phyloP scores from a whole-genome alignment of 208 protist genomes.

The Balamuthia mandrillaris region DNA sequence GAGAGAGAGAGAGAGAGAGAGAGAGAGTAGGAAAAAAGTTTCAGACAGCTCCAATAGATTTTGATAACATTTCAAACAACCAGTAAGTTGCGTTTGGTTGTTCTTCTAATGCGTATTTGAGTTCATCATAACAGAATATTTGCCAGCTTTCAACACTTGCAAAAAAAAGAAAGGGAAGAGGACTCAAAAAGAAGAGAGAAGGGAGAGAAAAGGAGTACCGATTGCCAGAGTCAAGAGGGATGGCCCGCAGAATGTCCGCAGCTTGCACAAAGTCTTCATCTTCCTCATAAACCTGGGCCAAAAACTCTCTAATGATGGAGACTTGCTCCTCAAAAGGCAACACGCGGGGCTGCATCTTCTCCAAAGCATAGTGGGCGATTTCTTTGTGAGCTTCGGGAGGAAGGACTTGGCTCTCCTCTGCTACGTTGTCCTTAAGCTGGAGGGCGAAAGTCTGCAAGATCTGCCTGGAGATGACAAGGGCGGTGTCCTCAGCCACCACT shows the following conservation, averaged over 20 bases:
- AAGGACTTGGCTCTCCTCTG: too few relatives aligned
- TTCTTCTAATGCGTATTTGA: too few relatives aligned
- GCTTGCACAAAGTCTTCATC: conserved; percentile 54
- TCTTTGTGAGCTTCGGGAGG: conserved; percentile 39
- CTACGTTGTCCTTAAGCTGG: conserved; percentile 1
- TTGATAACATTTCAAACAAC: too few relatives aligned
- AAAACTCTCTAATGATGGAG: conserved; percentile 43
- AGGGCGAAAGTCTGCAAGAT: conserved; percentile 26
- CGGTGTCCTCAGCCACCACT: conserved; percentile 21
- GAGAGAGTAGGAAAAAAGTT: too few relatives aligned
- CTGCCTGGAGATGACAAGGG: conserved; percentile 28
- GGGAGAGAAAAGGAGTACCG: not conserved
- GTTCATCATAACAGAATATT: too few relatives aligned
- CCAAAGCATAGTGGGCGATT: conserved; percentile 33
- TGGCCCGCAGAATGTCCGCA: conserved; percentile 39
- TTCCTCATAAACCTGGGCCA: conserved; percentile 50
- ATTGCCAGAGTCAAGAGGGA: conserved; percentile 56
- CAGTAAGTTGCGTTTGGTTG: too few relatives aligned
- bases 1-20: too few relatives aligned
- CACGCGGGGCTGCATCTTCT: conserved; percentile 38
- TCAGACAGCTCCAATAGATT: too few relatives aligned
- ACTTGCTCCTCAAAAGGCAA: conserved; percentile 57
- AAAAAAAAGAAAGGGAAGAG: conserved; percentile 6
- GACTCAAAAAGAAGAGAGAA: too few relatives aligned
- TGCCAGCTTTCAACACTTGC: not conserved